Conservation (phyloP, 345 rosid species). For the Carallia pectinifolia region DNA sequence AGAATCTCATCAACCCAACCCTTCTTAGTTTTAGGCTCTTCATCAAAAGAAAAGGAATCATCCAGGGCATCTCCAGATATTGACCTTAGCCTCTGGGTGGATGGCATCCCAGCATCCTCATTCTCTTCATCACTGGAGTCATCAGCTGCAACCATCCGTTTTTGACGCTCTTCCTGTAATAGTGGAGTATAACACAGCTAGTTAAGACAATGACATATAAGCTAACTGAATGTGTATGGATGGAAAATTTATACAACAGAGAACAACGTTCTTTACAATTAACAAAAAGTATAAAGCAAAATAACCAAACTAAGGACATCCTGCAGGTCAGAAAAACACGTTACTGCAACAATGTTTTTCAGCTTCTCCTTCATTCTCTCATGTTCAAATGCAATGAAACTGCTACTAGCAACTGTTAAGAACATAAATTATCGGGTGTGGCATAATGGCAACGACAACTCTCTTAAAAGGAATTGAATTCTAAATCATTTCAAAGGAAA, state of each 20-base stretch:
- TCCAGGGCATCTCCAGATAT: slow-evolving; percentile 91
- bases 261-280: no score
- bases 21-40: slow-evolving; percentile 45
- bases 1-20: slow-evolving; percentile 93
- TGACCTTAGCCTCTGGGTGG: slow-evolving; percentile 36
- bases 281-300: no score
- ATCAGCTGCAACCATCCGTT: slow-evolving; percentile 73
- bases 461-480: no score
- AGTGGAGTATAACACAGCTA: background rate
- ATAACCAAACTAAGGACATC: no score
- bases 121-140: slow-evolving; percentile 76
- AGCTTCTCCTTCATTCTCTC: background rate
- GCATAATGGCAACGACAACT: no score
- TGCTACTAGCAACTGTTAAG: no score
- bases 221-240: background rate
- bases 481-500: no score
- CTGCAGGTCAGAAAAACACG: no score
- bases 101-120: slow-evolving; percentile 44
- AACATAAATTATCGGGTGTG: no score
- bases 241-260: background rate
- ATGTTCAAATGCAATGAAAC: background rate
- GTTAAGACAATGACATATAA: background rate
- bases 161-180: slow-evolving; percentile 76
- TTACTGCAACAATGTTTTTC: background rate
- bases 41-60: slow-evolving; percentile 73